A percentile compares a stretch with the other conserved stretches of the same genome.
These are phyloP conservation scores for Yamadazyma tumulicola DNA, from an alignment of 805 yeast species.

Conservation along the genomic window DNA sequence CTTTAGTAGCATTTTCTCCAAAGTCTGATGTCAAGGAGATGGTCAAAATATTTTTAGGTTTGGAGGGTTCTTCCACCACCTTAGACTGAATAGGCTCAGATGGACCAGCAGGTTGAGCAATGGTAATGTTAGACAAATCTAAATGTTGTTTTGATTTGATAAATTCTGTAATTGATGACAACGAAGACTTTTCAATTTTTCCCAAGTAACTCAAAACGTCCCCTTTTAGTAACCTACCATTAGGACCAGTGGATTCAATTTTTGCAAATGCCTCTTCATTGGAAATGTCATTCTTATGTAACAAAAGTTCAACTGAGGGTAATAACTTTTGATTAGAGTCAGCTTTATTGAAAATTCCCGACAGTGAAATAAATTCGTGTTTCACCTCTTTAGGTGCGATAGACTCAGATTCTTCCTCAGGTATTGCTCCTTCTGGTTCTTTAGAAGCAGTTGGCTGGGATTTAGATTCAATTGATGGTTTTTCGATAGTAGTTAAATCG, in stretches of 20 bases:
- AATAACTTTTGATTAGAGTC: conserved; percentile 61
- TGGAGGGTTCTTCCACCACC: conserved; percentile 15
- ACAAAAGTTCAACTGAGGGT: conserved; percentile 74
- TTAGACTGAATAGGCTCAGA: conserved; percentile 3
- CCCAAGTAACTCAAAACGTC: conserved; percentile 88
- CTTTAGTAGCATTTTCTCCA: conserved; percentile 22
- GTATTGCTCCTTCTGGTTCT: conserved; percentile 12
- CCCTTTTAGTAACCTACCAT: conserved; percentile 85
- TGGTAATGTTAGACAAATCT: conserved; percentile 58
- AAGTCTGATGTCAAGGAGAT: conserved; percentile 24
- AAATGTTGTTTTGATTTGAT: conserved; percentile 56
- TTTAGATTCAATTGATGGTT: conserved; percentile 45
- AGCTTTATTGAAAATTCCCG: conserved; percentile 41
- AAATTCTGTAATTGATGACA: conserved; percentile 50
- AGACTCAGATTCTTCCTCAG: conserved; percentile 2
- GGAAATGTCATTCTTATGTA: conserved; percentile 61
- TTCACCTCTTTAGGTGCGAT: conserved; percentile 3
- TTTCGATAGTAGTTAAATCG: conserved; percentile 60
- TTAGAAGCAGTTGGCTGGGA: conserved; percentile 12
- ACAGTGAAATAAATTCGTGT: conserved; percentile 3
- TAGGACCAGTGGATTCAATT: conserved; percentile 83
- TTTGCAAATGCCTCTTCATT: conserved; percentile 64
- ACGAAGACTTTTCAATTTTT: conserved; percentile 55
- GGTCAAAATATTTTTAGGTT: conserved; percentile 27
- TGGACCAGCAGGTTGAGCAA: conserved; percentile 33